A percentile compares a stretch with the other conserved stretches of the same genome.
Conservation (phyloP, 179 eudicot genomes). For the Nepenthes alata region DNA sequence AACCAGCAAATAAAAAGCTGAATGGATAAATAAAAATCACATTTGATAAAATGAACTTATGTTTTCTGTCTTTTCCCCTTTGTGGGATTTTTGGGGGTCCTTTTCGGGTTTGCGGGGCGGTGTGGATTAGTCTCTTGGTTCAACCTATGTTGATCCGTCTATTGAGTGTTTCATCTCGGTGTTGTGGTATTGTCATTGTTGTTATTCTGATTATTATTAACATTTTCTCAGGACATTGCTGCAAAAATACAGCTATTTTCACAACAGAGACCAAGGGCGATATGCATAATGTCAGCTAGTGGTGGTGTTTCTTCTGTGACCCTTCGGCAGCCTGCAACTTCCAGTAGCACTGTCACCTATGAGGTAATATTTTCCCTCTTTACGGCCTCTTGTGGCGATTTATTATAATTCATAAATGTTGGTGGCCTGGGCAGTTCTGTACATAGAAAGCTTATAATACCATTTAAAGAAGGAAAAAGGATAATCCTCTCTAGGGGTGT, state of each 20-base stretch:
- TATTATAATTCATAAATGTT: background rate
- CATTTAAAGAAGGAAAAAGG: no score
- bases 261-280: slow-evolving; percentile 82
- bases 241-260: slow-evolving; percentile 60
- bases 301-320: slow-evolving; percentile 80
- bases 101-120: no score
- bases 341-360: slow-evolving; percentile 43
- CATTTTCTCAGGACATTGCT: slow-evolving; percentile 50
- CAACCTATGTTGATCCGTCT: background rate
- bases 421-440: no score
- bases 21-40: no score
- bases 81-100: no score
- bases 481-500: no score
- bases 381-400: background rate
- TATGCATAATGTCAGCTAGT: slow-evolving; percentile 77
- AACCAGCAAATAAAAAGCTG: no score
- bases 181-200: background rate
- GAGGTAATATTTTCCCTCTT: slow-evolving; percentile 35
- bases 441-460: no score
- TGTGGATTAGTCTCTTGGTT: no score
- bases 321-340: slow-evolving; percentile 47
- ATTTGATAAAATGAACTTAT: no score
- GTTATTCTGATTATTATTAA: no score
- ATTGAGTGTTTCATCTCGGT: background rate
- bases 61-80: no score